Percentiles rank a stretch among this genome's conserved stretches.
phyloP scores from a whole-genome alignment of 192 early-diverging fungal species.

The Endogone sp. region DNA sequence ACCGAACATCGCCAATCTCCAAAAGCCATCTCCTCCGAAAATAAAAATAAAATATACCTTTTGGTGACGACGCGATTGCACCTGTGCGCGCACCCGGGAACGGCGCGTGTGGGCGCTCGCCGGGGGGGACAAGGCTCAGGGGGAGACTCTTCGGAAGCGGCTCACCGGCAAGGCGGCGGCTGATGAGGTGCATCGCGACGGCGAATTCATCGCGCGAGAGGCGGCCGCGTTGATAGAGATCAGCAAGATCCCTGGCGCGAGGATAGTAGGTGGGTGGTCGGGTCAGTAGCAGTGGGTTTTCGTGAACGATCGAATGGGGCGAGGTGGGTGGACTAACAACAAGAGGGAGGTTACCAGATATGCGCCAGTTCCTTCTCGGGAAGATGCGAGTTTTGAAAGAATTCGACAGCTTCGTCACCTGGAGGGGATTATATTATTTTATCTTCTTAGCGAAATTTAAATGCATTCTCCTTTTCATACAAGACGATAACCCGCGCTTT shows the following conservation, averaged over 20 bases:
- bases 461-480: too few relatives aligned
- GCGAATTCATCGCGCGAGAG: constrained; percentile 72
- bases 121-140: constrained; percentile 51
- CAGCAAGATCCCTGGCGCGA: constrained; percentile 67
- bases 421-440: neutral
- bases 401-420: constrained; percentile 36
- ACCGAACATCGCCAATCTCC: neutral
- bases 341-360: constrained; percentile 31
- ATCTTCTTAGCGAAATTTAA: too few relatives aligned
- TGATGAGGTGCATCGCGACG: constrained; percentile 78
- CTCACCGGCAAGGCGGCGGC: constrained; percentile 48
- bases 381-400: constrained; percentile 35
- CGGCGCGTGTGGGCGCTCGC: constrained; percentile 21
- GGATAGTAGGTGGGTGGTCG: too few relatives aligned
- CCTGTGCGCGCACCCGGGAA: neutral
- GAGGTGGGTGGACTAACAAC: too few relatives aligned
- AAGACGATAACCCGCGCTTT: too few relatives aligned
- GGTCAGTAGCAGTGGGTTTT: too few relatives aligned
- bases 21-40: neutral
- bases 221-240: constrained; percentile 54
- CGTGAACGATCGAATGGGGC: too few relatives aligned
- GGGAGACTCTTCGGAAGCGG: constrained; percentile 55
- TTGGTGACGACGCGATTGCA: neutral
- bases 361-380: constrained; percentile 30
- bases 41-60: neutral